phyloP scores from a whole-genome alignment of 202 grass and related monocot genomes.

The Dendrocalamus latiflorus region DNA sequence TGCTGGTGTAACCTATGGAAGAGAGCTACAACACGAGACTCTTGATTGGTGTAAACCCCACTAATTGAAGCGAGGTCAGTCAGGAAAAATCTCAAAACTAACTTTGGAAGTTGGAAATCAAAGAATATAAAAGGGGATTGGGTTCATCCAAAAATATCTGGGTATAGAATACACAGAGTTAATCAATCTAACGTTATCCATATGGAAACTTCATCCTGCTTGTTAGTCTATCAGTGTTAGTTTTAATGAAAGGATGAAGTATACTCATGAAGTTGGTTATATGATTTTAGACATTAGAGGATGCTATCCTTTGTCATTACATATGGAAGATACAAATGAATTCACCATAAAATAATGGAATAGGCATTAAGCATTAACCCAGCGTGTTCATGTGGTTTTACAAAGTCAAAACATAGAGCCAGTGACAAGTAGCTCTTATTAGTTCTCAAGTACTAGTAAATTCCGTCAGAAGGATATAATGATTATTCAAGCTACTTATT shows the following conservation, averaged over 20 bases:
- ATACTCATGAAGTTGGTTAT: not conserved
- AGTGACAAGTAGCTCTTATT: not conserved
- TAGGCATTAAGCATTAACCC: not conserved
- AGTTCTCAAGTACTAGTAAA: not conserved
- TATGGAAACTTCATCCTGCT: not conserved
- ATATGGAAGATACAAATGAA: not conserved
- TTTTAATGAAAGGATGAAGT: not conserved
- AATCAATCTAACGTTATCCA: not conserved
- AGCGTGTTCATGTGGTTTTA: not conserved
- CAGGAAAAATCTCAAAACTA: not conserved
- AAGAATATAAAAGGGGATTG: not conserved
- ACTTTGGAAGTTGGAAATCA: not conserved
- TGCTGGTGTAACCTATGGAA: not conserved
- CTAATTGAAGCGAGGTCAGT: not conserved
- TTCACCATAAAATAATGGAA: not conserved
- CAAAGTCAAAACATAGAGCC: not conserved
- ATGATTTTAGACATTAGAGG: not conserved
- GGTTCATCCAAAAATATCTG: not conserved
- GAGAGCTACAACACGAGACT: not conserved
- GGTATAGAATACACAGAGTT: not conserved
- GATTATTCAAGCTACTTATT: constrained; percentile 13
- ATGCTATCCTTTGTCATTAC: not conserved
- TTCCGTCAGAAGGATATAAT: not conserved
- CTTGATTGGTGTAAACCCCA: not conserved
- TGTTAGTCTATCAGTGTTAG: not conserved